Percentiles rank a stretch among this genome's conserved stretches.
These are phyloP conservation scores for Ganoderma boninense DNA, from an alignment of 1,284 basidiomycete genomes.

Conservation along the genomic window DNA sequence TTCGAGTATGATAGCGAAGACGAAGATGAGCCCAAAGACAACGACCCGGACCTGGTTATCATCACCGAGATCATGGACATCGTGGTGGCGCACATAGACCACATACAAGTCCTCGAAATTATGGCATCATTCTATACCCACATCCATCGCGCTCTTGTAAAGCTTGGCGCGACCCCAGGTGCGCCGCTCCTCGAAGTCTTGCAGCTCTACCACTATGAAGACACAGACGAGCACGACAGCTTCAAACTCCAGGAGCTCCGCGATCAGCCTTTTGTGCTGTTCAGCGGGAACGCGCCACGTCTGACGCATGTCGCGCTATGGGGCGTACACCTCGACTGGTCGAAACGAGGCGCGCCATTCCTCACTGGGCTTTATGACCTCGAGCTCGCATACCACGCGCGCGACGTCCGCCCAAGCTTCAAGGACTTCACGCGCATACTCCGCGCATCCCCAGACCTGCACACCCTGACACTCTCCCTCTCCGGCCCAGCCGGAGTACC, in stretches of 20 bases:
- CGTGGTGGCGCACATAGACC: constrained; percentile 54
- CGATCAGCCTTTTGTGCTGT: constrained; percentile 46
- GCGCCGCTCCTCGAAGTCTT: constrained; percentile 65
- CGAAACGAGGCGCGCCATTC: constrained; percentile 50
- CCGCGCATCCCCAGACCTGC: constrained; percentile 54
- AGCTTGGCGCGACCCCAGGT: constrained; percentile 54
- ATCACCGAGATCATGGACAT: constrained; percentile 55
- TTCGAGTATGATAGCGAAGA: constrained; percentile 33
- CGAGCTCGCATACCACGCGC: constrained; percentile 65
- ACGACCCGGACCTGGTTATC: constrained; percentile 52
- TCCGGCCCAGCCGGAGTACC: constrained; percentile 55
- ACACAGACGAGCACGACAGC: constrained; percentile 55
- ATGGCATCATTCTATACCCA: constrained; percentile 63
- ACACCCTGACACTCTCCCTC: constrained; percentile 59
- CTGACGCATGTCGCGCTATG: constrained; percentile 66
- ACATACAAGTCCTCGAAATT: constrained; percentile 63
- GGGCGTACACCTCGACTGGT: constrained; percentile 70
- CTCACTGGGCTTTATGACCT: constrained; percentile 57
- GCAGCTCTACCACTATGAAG: constrained; percentile 69
- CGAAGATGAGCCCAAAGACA: constrained; percentile 54
- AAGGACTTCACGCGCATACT: constrained; percentile 60
- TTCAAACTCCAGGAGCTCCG: constrained; percentile 58
- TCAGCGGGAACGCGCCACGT: constrained; percentile 55
- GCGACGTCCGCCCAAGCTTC: constrained; percentile 61
- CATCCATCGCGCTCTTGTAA: constrained; percentile 58